Percentiles rank a stretch among this genome's conserved stretches.
These are phyloP conservation scores for Thymus mandschuricus DNA, from an alignment of 257 asterid species.

Conservation along the genomic window DNA sequence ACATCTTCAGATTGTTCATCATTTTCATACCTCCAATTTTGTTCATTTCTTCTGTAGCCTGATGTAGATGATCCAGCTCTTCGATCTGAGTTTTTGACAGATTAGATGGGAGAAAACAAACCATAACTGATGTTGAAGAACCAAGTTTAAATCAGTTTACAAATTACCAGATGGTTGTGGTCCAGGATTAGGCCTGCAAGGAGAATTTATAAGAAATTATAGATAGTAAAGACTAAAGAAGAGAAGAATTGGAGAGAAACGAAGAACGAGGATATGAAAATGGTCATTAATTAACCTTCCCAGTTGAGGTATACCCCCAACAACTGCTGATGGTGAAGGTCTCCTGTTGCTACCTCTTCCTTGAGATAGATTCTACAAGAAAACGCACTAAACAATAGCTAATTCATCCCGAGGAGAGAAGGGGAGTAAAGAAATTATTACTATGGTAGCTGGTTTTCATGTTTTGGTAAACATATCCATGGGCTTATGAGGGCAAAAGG, in stretches of 20 bases:
- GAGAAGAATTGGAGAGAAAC: background rate
- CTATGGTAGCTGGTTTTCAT: background rate
- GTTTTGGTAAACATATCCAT: background rate
- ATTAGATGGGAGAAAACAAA: slow-evolving; percentile 23
- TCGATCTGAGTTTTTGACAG: slow-evolving; percentile 53
- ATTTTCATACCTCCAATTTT: slow-evolving; percentile 71
- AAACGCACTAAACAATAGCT: slow-evolving; percentile 17
- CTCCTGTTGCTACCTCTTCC: slow-evolving; percentile 67
- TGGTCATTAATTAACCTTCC: slow-evolving; percentile 61
- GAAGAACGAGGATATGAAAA: background rate
- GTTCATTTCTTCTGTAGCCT: slow-evolving; percentile 82
- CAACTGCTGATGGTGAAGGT: slow-evolving; percentile 73
- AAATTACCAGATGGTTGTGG: slow-evolving; percentile 69
- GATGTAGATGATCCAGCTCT: slow-evolving; percentile 78
- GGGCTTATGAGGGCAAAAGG: background rate
- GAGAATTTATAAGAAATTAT: slow-evolving; percentile 35
- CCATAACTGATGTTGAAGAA: slow-evolving; percentile 4
- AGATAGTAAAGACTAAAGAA: background rate
- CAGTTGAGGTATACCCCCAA: slow-evolving; percentile 84
- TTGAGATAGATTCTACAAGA: slow-evolving; percentile 73
- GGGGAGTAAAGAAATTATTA: background rate
- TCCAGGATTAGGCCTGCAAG: slow-evolving; percentile 67
- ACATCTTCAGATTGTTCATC: slow-evolving; percentile 74
- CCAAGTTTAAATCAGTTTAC: slow-evolving; percentile 24
- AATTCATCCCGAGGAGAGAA: slow-evolving; percentile 18